Evolutionary conservation across 1,284 basidiomycete genomes (phyloP).

Genomic region (Boletus austroedulis): DNA sequence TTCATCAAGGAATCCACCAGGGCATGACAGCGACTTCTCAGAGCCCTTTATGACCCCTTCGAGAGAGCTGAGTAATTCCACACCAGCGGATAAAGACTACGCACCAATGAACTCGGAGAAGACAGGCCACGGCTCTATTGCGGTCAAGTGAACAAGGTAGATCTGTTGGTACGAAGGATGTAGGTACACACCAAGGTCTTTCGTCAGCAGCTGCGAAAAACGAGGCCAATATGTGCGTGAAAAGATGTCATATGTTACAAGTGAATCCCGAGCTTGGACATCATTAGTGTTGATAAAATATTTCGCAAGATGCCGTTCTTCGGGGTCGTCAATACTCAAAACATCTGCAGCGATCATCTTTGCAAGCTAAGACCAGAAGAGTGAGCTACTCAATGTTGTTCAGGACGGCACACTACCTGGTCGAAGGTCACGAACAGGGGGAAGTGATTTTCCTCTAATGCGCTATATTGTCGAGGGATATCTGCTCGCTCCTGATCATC

Average conservation of each 20-base stretch:
- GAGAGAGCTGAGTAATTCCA: not conserved
- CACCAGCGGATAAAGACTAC: not conserved
- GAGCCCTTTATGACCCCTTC: constrained; percentile 69
- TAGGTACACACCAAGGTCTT: constrained; percentile 48
- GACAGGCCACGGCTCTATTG: constrained; percentile 56
- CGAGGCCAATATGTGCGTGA: constrained; percentile 59
- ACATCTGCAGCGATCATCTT: constrained; percentile 26
- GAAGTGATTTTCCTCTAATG: constrained; percentile 59
- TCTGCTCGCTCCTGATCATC: constrained; percentile 49
- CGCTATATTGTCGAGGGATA: constrained; percentile 57
- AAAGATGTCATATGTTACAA: constrained; percentile 54
- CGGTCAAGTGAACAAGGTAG: not conserved
- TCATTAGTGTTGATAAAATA: constrained; percentile 22
- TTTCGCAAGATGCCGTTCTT: constrained; percentile 6
- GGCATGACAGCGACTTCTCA: constrained; percentile 43
- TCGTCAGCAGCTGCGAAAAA: constrained; percentile 54
- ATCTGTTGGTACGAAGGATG: not conserved
- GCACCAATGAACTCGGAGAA: constrained; percentile 71
- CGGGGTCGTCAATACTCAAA: constrained; percentile 7
- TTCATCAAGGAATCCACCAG: constrained; percentile 43
- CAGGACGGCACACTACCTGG: constrained; percentile 40
- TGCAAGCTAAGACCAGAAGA: constrained; percentile 5
- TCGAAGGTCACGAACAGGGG: constrained; percentile 70
- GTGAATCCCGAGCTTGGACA: constrained; percentile 17
- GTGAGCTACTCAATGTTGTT: constrained; percentile 1